Percentiles rank a stretch among this genome's conserved stretches.
Conservation (phyloP, 1,284 basidiomycete genomes). For the Pterula multifida region DNA sequence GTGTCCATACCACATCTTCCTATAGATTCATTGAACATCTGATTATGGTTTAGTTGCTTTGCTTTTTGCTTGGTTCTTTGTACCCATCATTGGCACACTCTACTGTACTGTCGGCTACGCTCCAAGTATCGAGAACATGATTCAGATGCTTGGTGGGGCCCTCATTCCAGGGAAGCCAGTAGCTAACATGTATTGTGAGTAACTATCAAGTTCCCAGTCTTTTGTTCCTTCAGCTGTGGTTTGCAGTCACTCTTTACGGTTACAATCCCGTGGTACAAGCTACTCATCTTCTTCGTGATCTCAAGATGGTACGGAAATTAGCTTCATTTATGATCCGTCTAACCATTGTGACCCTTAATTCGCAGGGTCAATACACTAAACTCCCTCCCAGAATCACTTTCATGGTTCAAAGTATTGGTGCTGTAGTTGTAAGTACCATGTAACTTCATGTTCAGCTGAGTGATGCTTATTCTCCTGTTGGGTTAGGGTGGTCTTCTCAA, state of each 20-base stretch:
- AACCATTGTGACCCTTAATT: neutral
- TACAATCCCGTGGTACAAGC: slow-evolving; percentile 16
- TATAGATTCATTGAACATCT: neutral
- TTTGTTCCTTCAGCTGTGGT: slow-evolving; percentile 14
- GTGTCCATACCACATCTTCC: neutral
- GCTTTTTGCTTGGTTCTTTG: slow-evolving; percentile 28
- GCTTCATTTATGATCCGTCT: neutral
- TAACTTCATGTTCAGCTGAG: slow-evolving; percentile 6
- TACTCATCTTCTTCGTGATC: slow-evolving; percentile 21
- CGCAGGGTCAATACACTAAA: slow-evolving; percentile 33
- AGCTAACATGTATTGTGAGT: slow-evolving; percentile 26
- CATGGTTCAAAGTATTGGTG: slow-evolving; percentile 26
- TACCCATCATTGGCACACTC: slow-evolving; percentile 27
- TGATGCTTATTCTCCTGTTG: neutral
- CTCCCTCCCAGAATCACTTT: slow-evolving; percentile 36
- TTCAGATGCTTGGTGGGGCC: slow-evolving; percentile 25
- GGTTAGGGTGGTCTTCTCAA: slow-evolving; percentile 13
- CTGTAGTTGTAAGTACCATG: slow-evolving; percentile 20
- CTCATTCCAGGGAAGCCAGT: slow-evolving; percentile 29
- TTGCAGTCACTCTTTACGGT: slow-evolving; percentile 10
- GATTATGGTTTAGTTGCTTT: slow-evolving; percentile 21
- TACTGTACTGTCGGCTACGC: slow-evolving; percentile 14
- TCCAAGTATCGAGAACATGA: slow-evolving; percentile 12
- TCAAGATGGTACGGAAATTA: slow-evolving; percentile 25
- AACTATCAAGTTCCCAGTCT: too few species aligned